phyloP scores from a whole-genome alignment of 2,329 filamentous ascomycete genomes.

The Hypoxylon sp. region DNA sequence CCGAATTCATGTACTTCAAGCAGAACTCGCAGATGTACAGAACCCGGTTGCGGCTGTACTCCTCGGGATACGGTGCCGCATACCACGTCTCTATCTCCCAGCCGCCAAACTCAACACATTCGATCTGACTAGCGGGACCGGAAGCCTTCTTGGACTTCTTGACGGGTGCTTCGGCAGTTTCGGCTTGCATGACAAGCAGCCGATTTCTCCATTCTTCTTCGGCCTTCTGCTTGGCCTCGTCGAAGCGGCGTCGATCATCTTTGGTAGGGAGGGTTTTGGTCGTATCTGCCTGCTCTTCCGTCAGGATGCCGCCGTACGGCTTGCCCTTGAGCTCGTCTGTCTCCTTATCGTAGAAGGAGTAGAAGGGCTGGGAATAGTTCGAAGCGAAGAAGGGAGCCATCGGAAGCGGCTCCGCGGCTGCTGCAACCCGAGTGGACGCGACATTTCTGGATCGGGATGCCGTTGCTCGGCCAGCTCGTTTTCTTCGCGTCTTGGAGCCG shows the following conservation, averaged over 20 bases:
- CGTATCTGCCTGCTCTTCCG: constrained; percentile 89
- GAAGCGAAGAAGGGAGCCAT: constrained; percentile 66
- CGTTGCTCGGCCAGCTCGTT: constrained; percentile 52
- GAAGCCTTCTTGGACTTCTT: constrained; percentile 77
- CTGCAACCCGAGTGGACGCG: constrained; percentile 35
- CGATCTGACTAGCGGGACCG: constrained; percentile 94
- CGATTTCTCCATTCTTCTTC: constrained; percentile 89
- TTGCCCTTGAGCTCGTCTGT: constrained; percentile 89
- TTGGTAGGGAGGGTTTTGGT: constrained; percentile 83
- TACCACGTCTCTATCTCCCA: constrained; percentile 99
- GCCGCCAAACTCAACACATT: constrained; percentile 97
- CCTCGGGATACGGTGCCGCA: constrained; percentile 95
- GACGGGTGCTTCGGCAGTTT: constrained; percentile 65
- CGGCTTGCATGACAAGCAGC: constrained; percentile 66
- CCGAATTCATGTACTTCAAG: constrained; percentile 99
- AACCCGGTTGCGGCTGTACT: constrained; percentile 95
- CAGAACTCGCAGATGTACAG: constrained; percentile 99
- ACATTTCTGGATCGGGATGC: constrained; percentile 46
- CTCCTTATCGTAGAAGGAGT: constrained; percentile 88
- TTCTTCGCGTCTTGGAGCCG: constrained; percentile 66
- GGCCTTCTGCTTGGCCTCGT: constrained; percentile 86
- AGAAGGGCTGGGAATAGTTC: constrained; percentile 79
- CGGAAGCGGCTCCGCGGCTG: constrained; percentile 52
- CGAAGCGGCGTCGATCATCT: constrained; percentile 84
- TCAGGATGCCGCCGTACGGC: constrained; percentile 93